These are phyloP conservation scores for Cyberlindnera japonica DNA, from an alignment of 805 yeast species.

Conservation along the genomic window DNA sequence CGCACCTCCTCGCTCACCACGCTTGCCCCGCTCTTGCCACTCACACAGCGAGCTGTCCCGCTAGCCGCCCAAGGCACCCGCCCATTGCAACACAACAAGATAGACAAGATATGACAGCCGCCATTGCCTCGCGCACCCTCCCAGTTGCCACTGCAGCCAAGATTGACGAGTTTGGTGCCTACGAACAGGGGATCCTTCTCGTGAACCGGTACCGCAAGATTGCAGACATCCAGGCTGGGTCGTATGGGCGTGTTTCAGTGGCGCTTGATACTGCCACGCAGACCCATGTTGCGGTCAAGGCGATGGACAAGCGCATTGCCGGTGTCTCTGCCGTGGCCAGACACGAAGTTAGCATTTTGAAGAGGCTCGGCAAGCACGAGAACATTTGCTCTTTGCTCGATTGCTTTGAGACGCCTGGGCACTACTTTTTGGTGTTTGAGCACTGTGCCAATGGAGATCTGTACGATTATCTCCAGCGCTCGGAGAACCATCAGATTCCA, in stretches of 20 bases:
- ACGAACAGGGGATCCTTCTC: slow-evolving; percentile 37
- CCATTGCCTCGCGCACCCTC: slow-evolving; percentile 4
- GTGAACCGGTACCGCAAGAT: slow-evolving; percentile 41
- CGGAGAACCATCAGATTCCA: slow-evolving; percentile 21
- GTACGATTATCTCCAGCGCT: slow-evolving; percentile 45
- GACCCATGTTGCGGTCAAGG: slow-evolving; percentile 49
- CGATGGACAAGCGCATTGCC: slow-evolving; percentile 42
- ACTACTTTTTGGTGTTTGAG: slow-evolving; percentile 58
- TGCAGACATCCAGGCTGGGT: slow-evolving; percentile 39
- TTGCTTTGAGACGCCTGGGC: slow-evolving; percentile 49
- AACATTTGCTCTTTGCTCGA: slow-evolving; percentile 59
- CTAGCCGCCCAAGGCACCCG: background rate
- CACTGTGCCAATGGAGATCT: slow-evolving; percentile 65
- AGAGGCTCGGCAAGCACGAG: slow-evolving; percentile 33
- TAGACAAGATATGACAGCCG: slow-evolving; percentile 10
- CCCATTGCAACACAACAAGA: background rate
- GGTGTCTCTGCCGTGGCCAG: slow-evolving; percentile 44
- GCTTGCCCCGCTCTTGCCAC: background rate
- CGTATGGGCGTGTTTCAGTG: slow-evolving; percentile 58
- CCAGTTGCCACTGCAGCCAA: slow-evolving; percentile 5
- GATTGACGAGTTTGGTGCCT: slow-evolving; percentile 38
- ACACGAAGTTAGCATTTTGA: slow-evolving; percentile 47
- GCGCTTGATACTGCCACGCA: slow-evolving; percentile 39
- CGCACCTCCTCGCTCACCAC: background rate
- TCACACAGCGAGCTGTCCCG: too few relatives aligned